These are phyloP conservation scores for Acanthamoeba royreba DNA, from an alignment of 208 protist genomes.

Conservation along the genomic window DNA sequence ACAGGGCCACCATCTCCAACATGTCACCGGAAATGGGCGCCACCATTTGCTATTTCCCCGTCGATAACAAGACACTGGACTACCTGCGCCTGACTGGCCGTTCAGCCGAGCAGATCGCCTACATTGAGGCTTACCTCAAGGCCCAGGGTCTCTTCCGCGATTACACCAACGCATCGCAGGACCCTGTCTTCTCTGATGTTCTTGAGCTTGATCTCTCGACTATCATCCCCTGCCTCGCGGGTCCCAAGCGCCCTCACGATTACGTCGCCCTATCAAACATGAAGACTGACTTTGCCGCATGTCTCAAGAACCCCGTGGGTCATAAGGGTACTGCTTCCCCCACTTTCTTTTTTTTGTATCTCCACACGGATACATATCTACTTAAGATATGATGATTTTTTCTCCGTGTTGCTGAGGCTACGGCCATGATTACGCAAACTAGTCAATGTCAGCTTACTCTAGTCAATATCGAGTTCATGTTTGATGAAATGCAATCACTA, in stretches of 20 bases:
- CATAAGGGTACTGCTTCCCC: slow-evolving; percentile 95
- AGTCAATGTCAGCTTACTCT: too few relatives aligned
- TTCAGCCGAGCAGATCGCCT: slow-evolving; percentile 80
- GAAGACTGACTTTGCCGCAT: slow-evolving; percentile 88
- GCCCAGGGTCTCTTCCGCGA: slow-evolving; percentile 82
- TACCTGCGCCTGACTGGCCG: slow-evolving; percentile 89
- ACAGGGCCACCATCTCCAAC: slow-evolving; percentile 90
- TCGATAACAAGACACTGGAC: slow-evolving; percentile 90
- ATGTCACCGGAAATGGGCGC: slow-evolving; percentile 97
- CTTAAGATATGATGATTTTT: too few relatives aligned
- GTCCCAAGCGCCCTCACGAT: slow-evolving; percentile 94
- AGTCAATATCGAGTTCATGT: too few relatives aligned
- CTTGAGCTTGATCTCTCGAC: slow-evolving; percentile 90
- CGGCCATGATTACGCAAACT: too few relatives aligned
- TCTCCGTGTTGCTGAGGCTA: too few relatives aligned
- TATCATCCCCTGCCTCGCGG: slow-evolving; percentile 61
- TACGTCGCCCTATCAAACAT: slow-evolving; percentile 88
- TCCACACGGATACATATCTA: too few relatives aligned
- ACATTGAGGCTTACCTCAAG: slow-evolving; percentile 90
- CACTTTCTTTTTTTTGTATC: too few relatives aligned
- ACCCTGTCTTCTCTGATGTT: slow-evolving; percentile 74
- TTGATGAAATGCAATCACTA: too few relatives aligned
- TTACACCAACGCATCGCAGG: slow-evolving; percentile 55
- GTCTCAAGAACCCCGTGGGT: slow-evolving; percentile 86
- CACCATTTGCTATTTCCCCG: slow-evolving; percentile 94